Evolutionary conservation across 164 flowering plant species (phyloP).

Genomic region (Malania oleifera): DNA sequence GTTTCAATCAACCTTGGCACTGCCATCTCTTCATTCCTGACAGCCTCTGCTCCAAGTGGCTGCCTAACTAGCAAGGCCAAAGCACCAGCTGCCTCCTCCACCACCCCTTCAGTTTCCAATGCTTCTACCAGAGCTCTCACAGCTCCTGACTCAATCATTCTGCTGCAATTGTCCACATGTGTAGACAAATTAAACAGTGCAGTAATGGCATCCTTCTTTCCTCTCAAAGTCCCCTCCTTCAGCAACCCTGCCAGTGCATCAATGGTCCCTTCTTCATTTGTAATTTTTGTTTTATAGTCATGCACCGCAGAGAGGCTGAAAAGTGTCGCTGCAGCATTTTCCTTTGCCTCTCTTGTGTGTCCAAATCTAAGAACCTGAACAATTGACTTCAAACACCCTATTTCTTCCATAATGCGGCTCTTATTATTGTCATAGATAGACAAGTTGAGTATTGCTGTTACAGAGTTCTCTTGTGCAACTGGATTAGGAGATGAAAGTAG

Average conservation of each 20-base stretch:
- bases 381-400: neutral
- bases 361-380: neutral
- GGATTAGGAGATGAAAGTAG: constrained; percentile 1
- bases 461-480: constrained; percentile 1
- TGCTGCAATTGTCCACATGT: neutral
- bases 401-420: neutral
- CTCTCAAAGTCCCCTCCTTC: neutral
- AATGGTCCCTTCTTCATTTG: neutral
- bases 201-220: neutral
- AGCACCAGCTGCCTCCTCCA: neutral
- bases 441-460: neutral
- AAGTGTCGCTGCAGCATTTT: neutral
- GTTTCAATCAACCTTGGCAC: neutral
- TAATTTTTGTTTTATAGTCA: neutral
- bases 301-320: constrained; percentile 2
- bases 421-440: neutral
- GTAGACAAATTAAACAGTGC: constrained; percentile 4
- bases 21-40: neutral
- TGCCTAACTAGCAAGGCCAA: neutral
- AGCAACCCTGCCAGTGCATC: neutral
- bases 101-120: neutral
- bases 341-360: constrained; percentile 2
- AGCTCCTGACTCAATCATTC: neutral
- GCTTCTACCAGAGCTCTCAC: neutral
- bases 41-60: neutral